phyloP scores from a whole-genome alignment of 352 stramenopile genomes.

The Phytopythium chamaehyphon region DNA sequence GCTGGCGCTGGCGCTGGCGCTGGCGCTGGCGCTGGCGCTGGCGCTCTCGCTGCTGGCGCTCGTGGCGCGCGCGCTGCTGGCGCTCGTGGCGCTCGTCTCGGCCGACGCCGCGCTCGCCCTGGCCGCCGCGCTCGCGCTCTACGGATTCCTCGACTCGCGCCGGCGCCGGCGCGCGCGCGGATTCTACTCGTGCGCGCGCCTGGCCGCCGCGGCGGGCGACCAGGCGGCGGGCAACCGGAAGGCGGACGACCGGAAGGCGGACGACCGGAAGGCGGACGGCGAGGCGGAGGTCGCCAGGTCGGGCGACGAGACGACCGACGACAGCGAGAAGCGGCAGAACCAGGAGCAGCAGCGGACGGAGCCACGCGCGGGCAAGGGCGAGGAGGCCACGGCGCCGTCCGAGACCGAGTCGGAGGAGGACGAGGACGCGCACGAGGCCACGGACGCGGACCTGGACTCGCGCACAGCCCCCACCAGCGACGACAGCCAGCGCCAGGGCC shows the following conservation, averaged over 20 bases:
- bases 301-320: conserved; percentile 1
- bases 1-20: neutral
- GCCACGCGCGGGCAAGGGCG: conserved; percentile 2
- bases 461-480: neutral
- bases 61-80: conserved; percentile 4
- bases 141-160: conserved; percentile 7
- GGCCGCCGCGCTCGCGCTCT: conserved; percentile 4
- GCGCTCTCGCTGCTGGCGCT: neutral
- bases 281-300: neutral
- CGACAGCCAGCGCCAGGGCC: conserved; percentile 6
- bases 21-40: conserved; percentile 1
- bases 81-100: conserved; percentile 5
- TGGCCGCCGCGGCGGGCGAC: conserved; percentile 8
- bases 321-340: conserved; percentile 7
- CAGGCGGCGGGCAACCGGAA: neutral
- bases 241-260: neutral
- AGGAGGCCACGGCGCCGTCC: conserved; percentile 26
- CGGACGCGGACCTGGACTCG: neutral
- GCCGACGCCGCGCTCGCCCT: conserved; percentile 7
- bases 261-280: too few relatives aligned
- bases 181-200: conserved; percentile 44
- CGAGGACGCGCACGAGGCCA: conserved; percentile 19
- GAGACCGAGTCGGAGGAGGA: conserved; percentile 57
- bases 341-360: conserved; percentile 3
- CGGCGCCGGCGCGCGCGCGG: conserved; percentile 24